Evolutionary conservation across 2,329 filamentous ascomycete genomes (phyloP).

Genomic region (Fusarium citri): DNA sequence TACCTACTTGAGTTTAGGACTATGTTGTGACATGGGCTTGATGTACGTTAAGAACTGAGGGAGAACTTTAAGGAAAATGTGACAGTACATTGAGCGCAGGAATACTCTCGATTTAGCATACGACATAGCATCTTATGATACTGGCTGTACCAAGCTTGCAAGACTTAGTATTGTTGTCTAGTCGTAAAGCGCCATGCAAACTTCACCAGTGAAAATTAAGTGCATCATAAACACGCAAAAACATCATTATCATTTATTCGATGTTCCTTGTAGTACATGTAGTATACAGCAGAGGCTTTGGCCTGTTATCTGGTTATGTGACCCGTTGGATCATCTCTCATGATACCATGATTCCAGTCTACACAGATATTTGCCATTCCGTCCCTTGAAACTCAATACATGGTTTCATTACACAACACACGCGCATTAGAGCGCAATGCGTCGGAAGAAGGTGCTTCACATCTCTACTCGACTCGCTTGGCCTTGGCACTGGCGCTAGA

Average conservation of each 20-base stretch:
- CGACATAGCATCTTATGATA: not conserved
- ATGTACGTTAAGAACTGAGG: not conserved
- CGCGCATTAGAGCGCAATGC: not conserved
- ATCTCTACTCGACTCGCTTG: conserved; percentile 49
- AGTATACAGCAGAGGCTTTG: conserved; percentile 40
- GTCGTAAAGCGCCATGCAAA: too few species aligned
- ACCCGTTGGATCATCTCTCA: conserved; percentile 16
- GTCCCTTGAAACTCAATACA: conserved; percentile 20
- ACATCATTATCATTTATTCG: conserved; percentile 26
- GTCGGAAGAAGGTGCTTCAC: not conserved
- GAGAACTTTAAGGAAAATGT: not conserved
- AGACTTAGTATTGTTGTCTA: too few species aligned
- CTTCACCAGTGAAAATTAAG: too few species aligned
- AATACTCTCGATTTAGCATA: not conserved
- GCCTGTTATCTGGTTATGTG: conserved; percentile 18
- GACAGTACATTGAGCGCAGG: not conserved
- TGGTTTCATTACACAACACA: conserved; percentile 13
- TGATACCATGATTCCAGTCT: conserved; percentile 27
- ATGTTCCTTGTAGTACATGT: conserved; percentile 41
- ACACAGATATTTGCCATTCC: conserved; percentile 26
- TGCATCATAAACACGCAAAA: not conserved
- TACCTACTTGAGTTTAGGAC: not conserved
- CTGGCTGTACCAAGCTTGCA: not conserved
- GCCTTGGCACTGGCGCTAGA: conserved; percentile 64
- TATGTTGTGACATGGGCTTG: not conserved